Conservation (phyloP, 2,329 filamentous ascomycete species). For the Fusarium hainanense region DNA sequence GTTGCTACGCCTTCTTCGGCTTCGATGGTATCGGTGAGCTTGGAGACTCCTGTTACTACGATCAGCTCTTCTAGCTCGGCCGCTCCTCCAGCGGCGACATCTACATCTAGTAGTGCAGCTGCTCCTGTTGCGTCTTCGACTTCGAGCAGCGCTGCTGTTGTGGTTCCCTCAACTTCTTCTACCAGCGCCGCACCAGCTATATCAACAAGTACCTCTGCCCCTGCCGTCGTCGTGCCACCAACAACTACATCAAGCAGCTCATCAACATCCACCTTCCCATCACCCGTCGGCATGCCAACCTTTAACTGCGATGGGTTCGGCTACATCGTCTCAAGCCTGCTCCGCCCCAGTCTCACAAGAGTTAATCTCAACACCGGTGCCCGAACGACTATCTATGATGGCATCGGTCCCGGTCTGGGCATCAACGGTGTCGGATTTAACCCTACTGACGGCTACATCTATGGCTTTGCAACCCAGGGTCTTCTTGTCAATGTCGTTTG, state of each 20-base stretch:
- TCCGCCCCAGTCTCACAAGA: slow-evolving; percentile 2
- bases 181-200: neutral
- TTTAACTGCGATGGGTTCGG: slow-evolving; percentile 31
- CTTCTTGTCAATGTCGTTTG: neutral
- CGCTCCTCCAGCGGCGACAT: neutral
- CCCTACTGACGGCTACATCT: slow-evolving; percentile 37
- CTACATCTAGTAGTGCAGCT: neutral
- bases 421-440: slow-evolving; percentile 41
- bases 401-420: slow-evolving; percentile 7
- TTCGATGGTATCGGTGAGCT: neutral
- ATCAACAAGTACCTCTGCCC: neutral
- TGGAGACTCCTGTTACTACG: neutral
- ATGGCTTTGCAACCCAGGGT: slow-evolving; percentile 14
- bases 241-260: neutral
- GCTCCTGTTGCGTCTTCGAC: neutral
- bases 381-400: neutral
- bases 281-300: slow-evolving; percentile 6
- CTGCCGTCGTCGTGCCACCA: neutral
- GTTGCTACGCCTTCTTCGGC: neutral
- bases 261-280: neutral
- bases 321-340: slow-evolving; percentile 10
- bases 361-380: slow-evolving; percentile 19
- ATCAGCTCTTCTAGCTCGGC: neutral
- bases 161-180: neutral
- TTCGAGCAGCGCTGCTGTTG: neutral